Evolutionary conservation across 2,329 filamentous ascomycete genomes (phyloP).

Genomic region (Bipolaris cookei): DNA sequence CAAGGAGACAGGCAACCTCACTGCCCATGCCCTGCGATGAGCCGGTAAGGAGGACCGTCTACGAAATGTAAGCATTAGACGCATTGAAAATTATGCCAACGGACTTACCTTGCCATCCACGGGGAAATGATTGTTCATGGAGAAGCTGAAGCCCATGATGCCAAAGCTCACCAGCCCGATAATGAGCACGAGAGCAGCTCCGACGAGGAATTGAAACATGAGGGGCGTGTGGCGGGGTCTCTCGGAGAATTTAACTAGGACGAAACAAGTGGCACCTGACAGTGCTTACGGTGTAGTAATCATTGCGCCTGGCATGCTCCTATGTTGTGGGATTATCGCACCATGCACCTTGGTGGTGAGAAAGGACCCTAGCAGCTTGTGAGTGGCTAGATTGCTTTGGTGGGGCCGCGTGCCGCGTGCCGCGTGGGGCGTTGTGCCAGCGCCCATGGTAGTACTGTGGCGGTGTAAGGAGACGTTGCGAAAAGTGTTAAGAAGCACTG

Average conservation of each 20-base stretch:
- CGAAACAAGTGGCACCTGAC: not conserved
- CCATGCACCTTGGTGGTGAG: not conserved
- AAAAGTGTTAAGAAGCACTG: too few relatives aligned
- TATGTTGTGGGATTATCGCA: not conserved
- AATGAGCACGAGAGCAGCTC: slow-evolving; percentile 44
- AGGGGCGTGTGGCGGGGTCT: too few relatives aligned
- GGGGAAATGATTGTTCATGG: slow-evolving; percentile 74
- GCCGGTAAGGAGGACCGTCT: slow-evolving; percentile 90
- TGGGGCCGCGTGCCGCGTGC: too few relatives aligned
- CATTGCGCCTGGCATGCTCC: not conserved
- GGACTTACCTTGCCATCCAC: slow-evolving; percentile 77
- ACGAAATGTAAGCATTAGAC: slow-evolving; percentile 4
- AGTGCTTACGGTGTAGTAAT: slow-evolving; percentile 1
- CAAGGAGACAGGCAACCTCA: slow-evolving; percentile 73
- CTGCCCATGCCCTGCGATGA: slow-evolving; percentile 93
- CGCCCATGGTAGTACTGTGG: too few relatives aligned
- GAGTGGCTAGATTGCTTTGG: too few relatives aligned
- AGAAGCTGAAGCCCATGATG: slow-evolving; percentile 71
- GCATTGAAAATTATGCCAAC: not conserved
- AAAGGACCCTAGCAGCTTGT: not conserved
- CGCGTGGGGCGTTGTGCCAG: too few relatives aligned
- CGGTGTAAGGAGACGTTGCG: too few relatives aligned
- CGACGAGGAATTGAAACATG: slow-evolving; percentile 49
- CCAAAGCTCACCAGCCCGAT: slow-evolving; percentile 49
- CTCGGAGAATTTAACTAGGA: not conserved